Evolutionary conservation across 2,329 filamentous ascomycete genomes (phyloP).

Genomic region (Pseudogymnoascus sp.): DNA sequence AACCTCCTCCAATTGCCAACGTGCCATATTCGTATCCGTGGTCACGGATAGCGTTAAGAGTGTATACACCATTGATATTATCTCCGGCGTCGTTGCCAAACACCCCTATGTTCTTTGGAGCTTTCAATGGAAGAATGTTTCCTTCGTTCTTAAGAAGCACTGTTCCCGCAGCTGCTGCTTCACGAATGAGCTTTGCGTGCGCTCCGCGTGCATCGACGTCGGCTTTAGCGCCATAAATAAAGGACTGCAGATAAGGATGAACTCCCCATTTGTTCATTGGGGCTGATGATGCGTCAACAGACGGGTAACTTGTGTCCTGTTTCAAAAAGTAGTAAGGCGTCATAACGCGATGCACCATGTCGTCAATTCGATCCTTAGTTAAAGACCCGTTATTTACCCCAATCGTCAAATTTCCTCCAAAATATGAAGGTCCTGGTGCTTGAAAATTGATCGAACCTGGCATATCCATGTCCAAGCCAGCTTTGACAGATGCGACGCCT

Average conservation of each 20-base stretch:
- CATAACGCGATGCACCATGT: slow-evolving; percentile 50
- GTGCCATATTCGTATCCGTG: slow-evolving; percentile 14
- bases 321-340: slow-evolving; percentile 42
- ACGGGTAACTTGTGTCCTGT: slow-evolving; percentile 39
- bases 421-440: slow-evolving; percentile 12
- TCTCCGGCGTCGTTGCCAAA: slow-evolving; percentile 41
- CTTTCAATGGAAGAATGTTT: slow-evolving; percentile 40
- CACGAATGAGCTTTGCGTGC: slow-evolving; percentile 45
- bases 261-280: neutral
- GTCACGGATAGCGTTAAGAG: neutral
- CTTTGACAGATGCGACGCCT: slow-evolving; percentile 35
- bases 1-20: slow-evolving; percentile 18
- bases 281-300: slow-evolving; percentile 35
- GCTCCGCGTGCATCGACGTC: slow-evolving; percentile 46
- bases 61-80: slow-evolving; percentile 26
- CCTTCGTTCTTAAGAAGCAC: slow-evolving; percentile 53
- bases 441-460: slow-evolving; percentile 39
- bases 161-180: slow-evolving; percentile 53
- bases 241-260: neutral
- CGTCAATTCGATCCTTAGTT: slow-evolving; percentile 33
- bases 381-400: slow-evolving; percentile 42
- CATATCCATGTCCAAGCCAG: slow-evolving; percentile 45
- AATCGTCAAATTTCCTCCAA: slow-evolving; percentile 23
- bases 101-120: slow-evolving; percentile 36
- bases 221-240: slow-evolving; percentile 16